phyloP scores from a whole-genome alignment of 768 basidiomycete genomes.

The Tulasnella sp. region DNA sequence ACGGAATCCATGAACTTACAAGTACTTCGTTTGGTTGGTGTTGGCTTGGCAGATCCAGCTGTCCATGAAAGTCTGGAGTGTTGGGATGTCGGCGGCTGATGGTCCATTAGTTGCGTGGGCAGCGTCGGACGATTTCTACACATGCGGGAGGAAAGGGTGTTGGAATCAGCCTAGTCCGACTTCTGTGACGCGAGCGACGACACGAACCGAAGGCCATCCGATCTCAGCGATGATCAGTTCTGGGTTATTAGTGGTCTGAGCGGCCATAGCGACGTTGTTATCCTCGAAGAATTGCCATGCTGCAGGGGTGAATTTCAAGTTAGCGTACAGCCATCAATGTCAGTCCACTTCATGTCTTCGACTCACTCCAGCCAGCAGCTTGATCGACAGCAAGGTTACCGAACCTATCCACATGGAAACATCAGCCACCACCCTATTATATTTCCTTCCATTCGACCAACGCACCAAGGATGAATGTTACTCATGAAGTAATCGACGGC shows the following conservation, averaged over 20 bases:
- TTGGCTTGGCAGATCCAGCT: slow-evolving; percentile 85
- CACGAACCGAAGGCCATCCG: slow-evolving; percentile 67
- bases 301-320: background rate
- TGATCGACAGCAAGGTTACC: slow-evolving; percentile 60
- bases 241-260: slow-evolving; percentile 57
- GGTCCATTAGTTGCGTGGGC: slow-evolving; percentile 59
- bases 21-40: slow-evolving; percentile 70
- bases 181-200: background rate
- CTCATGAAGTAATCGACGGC: slow-evolving; percentile 72
- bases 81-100: slow-evolving; percentile 47
- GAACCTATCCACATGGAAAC: slow-evolving; percentile 50
- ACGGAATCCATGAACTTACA: slow-evolving; percentile 49
- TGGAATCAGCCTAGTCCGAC: background rate
- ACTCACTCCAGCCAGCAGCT: slow-evolving; percentile 64
- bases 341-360: background rate
- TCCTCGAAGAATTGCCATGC: slow-evolving; percentile 62
- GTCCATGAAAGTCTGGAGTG: slow-evolving; percentile 66
- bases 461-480: slow-evolving; percentile 69
- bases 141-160: background rate
- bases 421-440: slow-evolving; percentile 22
- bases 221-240: slow-evolving; percentile 91
- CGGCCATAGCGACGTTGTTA: slow-evolving; percentile 53
- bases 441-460: slow-evolving; percentile 27
- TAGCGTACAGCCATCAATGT: background rate
- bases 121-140: slow-evolving; percentile 51